Evolutionary conservation across 768 basidiomycete species (phyloP), one percentile per base, ranked within the genome.

Genomic region (Lentinula edodes): DNA sequence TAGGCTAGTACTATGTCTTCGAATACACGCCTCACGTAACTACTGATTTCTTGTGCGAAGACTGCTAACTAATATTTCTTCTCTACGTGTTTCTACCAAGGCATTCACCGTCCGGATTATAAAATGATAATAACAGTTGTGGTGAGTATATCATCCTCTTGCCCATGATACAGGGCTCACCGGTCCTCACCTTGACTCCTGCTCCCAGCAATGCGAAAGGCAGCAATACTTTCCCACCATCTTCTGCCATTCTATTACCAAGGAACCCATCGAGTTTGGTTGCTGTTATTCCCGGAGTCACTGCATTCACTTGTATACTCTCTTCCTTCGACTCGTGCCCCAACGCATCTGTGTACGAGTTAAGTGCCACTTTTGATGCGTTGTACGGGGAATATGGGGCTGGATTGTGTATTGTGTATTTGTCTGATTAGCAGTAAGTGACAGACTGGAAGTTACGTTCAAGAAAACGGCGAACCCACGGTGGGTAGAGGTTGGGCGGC

Each of bases 391-490:
- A 28, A 16, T 53, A n/a, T 34, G 2, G 28, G 28, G 28, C 28
- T 28, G 28, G 28, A 28, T 28, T 23, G 18, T 7, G 52, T 41
- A 34, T 35, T 39, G 8, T 20, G 42, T 9, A 6, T 34, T 18
- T 12, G 61, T 52, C 52, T 58, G 51, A 23, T 48, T 38, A 2
- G 23, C 28, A 46, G 62, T 62, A 5, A 61, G 60, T 10, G 61
- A 55, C 54, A 64, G 51, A 38, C 38, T 45, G 13, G 72, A 73
- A 34, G 69, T 68, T 23, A 82, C 78, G 58, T 78, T 76, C 59
- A 80, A 60, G 58, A 81, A 77, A 16, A 76, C 73, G 6, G 72
- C 67, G n/a, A 75, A 69, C 61, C 52, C 23, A 20, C 15, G 15
- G 5, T 34, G 20, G 15, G 13, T 23, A 16, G 18, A 42, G 7